A percentile compares a stretch with the other conserved stretches of the same genome.
Evolutionary conservation across 2,329 filamentous ascomycete genomes (phyloP).

Genomic region (Calonectria crousiana): DNA sequence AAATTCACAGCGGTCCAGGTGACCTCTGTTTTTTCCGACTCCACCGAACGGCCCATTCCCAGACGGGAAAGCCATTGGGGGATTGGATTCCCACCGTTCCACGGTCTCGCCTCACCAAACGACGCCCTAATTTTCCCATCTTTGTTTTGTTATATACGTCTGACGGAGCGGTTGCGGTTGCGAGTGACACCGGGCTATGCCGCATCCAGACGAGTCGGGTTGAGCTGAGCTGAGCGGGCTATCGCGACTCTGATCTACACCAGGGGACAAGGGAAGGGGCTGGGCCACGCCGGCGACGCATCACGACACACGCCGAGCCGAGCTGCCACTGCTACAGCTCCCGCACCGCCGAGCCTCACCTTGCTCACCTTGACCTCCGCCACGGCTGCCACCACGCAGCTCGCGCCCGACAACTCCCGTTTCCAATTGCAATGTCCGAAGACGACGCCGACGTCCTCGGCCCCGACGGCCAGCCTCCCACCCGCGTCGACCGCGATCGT

Average conservation of each 20-base stretch:
- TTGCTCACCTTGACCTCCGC: not conserved
- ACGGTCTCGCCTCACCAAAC: slow-evolving; percentile 21
- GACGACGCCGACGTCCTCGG: slow-evolving; percentile 53
- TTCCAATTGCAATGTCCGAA: slow-evolving; percentile 49
- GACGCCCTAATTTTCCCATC: not conserved
- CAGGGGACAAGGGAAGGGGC: not conserved
- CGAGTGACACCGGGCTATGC: slow-evolving; percentile 2
- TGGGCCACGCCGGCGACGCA: not conserved
- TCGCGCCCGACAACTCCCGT: not conserved
- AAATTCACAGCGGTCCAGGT: slow-evolving; percentile 43
- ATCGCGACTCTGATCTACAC: slow-evolving; percentile 5
- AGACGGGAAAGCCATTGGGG: slow-evolving; percentile 23
- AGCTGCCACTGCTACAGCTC: not conserved
- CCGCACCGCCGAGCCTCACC: not conserved
- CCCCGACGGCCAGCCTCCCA: slow-evolving; percentile 49
- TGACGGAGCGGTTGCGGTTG: not conserved
- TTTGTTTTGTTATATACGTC: not conserved
- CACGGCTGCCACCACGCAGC: not conserved
- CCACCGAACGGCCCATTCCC: slow-evolving; percentile 44
- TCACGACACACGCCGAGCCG: not conserved
- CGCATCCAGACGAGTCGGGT: slow-evolving; percentile 1
- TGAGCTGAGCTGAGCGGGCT: slow-evolving; percentile 4
- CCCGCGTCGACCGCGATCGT: slow-evolving; percentile 54
- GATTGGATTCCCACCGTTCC: slow-evolving; percentile 25
- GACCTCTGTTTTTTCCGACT: slow-evolving; percentile 39